A percentile compares a stretch with the other conserved stretches of the same genome.
phyloP scores from a whole-genome alignment of 208 protist genomes.

The Leishmania turanica region DNA sequence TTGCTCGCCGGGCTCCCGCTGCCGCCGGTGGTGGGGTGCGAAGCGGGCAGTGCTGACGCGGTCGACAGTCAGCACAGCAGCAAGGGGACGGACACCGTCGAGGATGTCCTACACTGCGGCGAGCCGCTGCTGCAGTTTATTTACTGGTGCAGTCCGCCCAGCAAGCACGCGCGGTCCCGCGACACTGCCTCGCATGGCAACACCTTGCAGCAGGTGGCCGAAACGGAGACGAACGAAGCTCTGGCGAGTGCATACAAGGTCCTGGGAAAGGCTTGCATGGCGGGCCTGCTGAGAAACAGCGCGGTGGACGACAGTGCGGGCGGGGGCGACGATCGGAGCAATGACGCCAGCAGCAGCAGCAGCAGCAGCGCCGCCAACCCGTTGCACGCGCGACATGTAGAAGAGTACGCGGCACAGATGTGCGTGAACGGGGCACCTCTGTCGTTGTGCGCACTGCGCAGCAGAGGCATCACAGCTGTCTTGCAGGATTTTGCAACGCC shows the following conservation, averaged over 20 bases:
- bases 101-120: constrained; percentile 22
- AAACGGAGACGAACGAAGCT: constrained; percentile 46
- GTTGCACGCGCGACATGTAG: constrained; percentile 38
- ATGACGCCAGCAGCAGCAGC: neutral
- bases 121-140: constrained; percentile 29
- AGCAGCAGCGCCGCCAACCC: neutral
- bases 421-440: constrained; percentile 5
- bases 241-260: constrained; percentile 21
- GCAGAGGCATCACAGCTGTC: constrained; percentile 43
- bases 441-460: constrained; percentile 46
- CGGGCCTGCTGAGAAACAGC: neutral
- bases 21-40: neutral
- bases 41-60: neutral
- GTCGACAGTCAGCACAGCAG: neutral
- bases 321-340: neutral
- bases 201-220: constrained; percentile 45
- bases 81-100: constrained; percentile 7
- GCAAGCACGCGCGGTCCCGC: neutral
- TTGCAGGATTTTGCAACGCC: constrained; percentile 32
- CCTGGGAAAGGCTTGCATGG: constrained; percentile 11
- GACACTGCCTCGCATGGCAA: constrained; percentile 12
- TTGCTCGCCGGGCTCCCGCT: neutral
- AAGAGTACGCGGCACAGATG: constrained; percentile 36
- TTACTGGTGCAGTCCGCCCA: constrained; percentile 20
- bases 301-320: neutral